Conservation (phyloP, 176 grass and related monocot genomes). For the Microstegium vimineum region DNA sequence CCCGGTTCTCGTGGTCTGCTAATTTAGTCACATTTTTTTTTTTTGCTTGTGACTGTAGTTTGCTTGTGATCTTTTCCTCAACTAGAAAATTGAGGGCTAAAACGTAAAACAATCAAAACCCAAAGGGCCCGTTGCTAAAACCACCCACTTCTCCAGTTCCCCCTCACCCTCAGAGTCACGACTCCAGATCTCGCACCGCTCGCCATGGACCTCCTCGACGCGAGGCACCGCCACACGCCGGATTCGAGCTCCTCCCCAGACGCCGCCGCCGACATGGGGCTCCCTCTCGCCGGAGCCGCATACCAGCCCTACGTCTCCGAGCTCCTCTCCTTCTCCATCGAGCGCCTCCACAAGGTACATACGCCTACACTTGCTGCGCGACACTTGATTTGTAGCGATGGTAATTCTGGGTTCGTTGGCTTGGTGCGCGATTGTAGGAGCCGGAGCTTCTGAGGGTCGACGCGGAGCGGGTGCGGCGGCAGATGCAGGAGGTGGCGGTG, state of each 20-base stretch:
- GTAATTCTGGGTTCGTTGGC: background rate
- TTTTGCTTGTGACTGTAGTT: no score
- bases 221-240: constrained; percentile 11
- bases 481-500: constrained; percentile 99
- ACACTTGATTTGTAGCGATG: background rate
- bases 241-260: background rate
- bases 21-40: no score
- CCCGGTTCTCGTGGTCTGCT: no score
- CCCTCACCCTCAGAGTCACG: constrained; percentile 15
- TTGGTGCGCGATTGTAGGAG: constrained; percentile 49
- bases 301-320: constrained; percentile 98
- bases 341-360: constrained; percentile 90
- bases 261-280: constrained; percentile 22
- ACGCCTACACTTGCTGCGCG: background rate
- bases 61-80: no score
- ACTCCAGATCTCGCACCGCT: constrained; percentile 57
- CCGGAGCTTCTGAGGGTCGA: constrained; percentile 96
- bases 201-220: constrained; percentile 53
- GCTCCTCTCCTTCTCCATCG: constrained; percentile 99
- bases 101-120: no score
- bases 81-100: no score
- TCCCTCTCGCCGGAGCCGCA: constrained; percentile 50
- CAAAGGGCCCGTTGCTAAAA: no score
- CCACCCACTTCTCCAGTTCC: constrained; percentile 19
- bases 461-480: constrained; percentile 90